phyloP scores from a whole-genome alignment of 23 red algal species.

The Gracilaria caudata region DNA sequence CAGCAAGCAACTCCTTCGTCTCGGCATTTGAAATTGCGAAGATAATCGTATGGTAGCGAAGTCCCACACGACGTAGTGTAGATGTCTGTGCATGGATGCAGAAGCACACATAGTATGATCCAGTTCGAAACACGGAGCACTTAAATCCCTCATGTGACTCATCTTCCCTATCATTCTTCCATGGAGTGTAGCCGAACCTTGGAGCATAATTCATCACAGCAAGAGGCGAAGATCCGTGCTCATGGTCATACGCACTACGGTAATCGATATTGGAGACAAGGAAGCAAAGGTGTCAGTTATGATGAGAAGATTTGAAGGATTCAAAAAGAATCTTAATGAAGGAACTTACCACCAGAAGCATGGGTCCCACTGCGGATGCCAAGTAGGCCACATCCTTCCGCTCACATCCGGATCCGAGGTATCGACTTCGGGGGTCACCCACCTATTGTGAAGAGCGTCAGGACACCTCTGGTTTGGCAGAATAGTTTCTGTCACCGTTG shows the following conservation, averaged over 20 bases:
- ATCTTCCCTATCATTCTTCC: constrained; percentile 57
- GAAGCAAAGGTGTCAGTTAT: neutral
- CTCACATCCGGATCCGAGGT: constrained; percentile 33
- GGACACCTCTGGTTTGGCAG: constrained; percentile 53
- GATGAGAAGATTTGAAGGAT: neutral
- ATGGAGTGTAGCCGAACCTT: constrained; percentile 51
- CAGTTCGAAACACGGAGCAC: constrained; percentile 26
- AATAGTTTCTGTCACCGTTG: constrained; percentile 18
- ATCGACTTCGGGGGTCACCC: constrained; percentile 55
- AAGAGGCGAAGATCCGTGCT: constrained; percentile 56
- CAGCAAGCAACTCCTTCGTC: constrained; percentile 40
- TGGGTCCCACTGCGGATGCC: constrained; percentile 67
- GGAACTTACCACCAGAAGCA: constrained; percentile 64
- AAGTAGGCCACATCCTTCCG: constrained; percentile 51
- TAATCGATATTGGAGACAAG: neutral
- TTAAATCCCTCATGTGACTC: constrained; percentile 69
- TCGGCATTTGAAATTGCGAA: constrained; percentile 20
- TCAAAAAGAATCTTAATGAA: neutral
- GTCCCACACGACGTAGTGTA: constrained; percentile 17
- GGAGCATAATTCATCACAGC: constrained; percentile 51
- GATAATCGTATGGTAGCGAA: constrained; percentile 36
- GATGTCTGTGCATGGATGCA: constrained; percentile 55
- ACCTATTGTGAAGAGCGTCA: constrained; percentile 39
- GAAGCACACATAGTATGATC: constrained; percentile 22
- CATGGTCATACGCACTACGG: constrained; percentile 57